Evolutionary conservation across 495 filamentous ascomycete genomes (phyloP).

Genomic region (Thozetella sp.): DNA sequence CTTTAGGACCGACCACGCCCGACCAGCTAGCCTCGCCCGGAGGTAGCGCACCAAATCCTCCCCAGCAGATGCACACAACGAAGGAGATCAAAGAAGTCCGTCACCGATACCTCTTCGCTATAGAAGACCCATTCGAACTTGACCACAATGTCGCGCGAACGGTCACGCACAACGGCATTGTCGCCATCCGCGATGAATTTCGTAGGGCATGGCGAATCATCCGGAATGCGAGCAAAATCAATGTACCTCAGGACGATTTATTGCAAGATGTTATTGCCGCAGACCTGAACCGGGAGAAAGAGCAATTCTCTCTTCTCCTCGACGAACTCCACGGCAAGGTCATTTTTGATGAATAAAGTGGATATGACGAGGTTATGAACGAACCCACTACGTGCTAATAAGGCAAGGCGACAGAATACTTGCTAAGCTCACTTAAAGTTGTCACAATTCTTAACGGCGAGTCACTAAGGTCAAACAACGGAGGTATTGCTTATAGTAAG

Average conservation of each 20-base stretch:
- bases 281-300: constrained; percentile 22
- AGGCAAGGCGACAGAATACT: too few species aligned
- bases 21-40: constrained; percentile 4
- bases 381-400: too few species aligned
- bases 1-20: constrained; percentile 15
- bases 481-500: too few species aligned
- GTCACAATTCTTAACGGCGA: too few species aligned
- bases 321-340: constrained; percentile 37
- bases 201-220: constrained; percentile 71
- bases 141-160: constrained; percentile 84
- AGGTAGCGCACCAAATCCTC: not conserved
- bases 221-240: constrained; percentile 24
- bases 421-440: too few species aligned
- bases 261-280: constrained; percentile 32
- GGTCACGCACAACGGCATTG: constrained; percentile 74
- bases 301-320: constrained; percentile 31
- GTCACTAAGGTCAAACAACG: too few species aligned
- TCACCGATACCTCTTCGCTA: constrained; percentile 80
- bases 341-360: not conserved
- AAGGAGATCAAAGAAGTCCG: constrained; percentile 62
- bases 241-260: constrained; percentile 28
- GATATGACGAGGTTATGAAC: not conserved
- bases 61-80: constrained; percentile 7
- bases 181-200: constrained; percentile 79
- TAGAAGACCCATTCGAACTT: constrained; percentile 86